Base-by-base conservation (phyloP, 2,329 filamentous ascomycete genomes). In the Aspergillus brunneoviolaceus region DNA sequence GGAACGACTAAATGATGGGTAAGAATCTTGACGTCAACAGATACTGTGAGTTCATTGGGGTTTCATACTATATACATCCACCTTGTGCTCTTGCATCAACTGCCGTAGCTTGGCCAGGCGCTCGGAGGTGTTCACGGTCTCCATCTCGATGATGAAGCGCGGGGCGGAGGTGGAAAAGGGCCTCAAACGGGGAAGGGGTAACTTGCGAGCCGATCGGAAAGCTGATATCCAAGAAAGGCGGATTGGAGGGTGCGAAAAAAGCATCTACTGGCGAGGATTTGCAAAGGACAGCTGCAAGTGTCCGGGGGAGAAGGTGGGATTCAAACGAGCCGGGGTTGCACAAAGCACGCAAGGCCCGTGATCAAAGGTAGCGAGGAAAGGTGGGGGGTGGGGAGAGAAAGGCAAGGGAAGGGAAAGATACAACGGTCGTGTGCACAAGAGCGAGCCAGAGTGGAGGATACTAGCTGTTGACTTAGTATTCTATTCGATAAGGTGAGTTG, bases 41-140 rank as follows among this genome's bases (percentile, higher is more conserved):
- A 19, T 51, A 49, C 51, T 7, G 49, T 60, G 49, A 60, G 42
- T 25, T 57, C 62, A 63, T 62, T 69, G 66, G 66, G 66, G 59
- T 49, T 49, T 63, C 66, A 65, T 87, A 97, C 94, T 89, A 81
- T 99, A 99, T 62, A 98, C 84, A 77, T 98, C 92, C 66, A 99
- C 84, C 66, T 91, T 89, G 72, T 89, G 84, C 77, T 93, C 84
- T 78, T 86, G 88, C 95, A 99, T 99, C 73, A 96, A 82, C 74
- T 88, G 82, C 73, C 95, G 86, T 71, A 99, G 84, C 77, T 86
- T 84, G 65, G 86, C 79, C 65, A 99, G 85, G 70, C 91, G 89
- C 63, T 86, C 82, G 58, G 87, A 87, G 39, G 93, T 97, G 77
- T 95, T 82, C 67, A 96, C 88, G 56, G 84, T 87, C 72, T 87